Evolutionary conservation across 169 alveolate species (phyloP).

Genomic region (Plasmodium adleri): DNA sequence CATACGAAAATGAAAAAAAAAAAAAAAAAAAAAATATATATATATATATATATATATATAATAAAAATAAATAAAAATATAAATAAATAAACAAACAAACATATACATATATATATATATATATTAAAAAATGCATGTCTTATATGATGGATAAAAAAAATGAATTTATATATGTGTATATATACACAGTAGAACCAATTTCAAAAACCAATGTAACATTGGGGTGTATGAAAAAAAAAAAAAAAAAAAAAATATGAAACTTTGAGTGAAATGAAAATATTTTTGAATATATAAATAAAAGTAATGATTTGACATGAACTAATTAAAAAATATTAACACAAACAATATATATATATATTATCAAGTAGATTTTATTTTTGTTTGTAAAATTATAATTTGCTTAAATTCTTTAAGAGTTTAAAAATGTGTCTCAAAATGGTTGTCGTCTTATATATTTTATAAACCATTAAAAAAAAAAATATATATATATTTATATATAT

Average conservation of each 20-base stretch:
- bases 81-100: background rate
- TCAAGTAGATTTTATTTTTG: background rate
- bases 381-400: too few species aligned
- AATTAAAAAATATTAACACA: background rate
- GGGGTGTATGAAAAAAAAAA: background rate
- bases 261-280: constrained; percentile 2
- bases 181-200: too few species aligned
- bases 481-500: too few species aligned
- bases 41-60: background rate
- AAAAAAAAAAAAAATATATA: too few species aligned
- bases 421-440: too few species aligned
- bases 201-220: too few species aligned
- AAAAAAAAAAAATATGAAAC: background rate
- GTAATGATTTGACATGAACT: too few species aligned
- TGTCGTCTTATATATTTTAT: too few species aligned
- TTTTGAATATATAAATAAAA: background rate
- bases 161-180: too few species aligned
- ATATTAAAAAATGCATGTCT: constrained; percentile 1
- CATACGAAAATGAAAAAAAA: too few species aligned
- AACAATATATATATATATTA: background rate
- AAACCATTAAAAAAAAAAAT: too few species aligned
- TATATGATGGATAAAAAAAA: background rate
- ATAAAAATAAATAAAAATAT: background rate
- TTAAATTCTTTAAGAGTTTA: too few species aligned
- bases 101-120: background rate